A percentile compares a stretch with the other conserved stretches of the same genome.
phyloP scores from a whole-genome alignment of 1,284 basidiomycete species.

The Vanrija sp. region DNA sequence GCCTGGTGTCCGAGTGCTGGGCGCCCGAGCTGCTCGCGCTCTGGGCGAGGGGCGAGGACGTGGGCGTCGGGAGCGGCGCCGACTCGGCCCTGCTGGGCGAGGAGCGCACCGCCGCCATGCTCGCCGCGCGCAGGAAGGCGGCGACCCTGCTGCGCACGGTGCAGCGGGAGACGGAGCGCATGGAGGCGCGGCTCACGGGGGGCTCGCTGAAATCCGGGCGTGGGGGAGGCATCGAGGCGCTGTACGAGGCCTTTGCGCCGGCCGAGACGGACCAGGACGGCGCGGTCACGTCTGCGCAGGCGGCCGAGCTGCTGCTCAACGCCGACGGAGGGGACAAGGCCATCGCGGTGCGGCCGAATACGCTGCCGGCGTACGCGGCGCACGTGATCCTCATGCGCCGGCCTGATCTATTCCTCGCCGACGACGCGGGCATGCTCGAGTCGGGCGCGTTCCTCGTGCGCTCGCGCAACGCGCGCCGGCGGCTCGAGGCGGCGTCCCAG shows the following conservation, averaged over 20 bases:
- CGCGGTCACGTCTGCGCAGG: slow-evolving; percentile 28
- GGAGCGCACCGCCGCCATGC: slow-evolving; percentile 20
- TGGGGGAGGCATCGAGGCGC: slow-evolving; percentile 30
- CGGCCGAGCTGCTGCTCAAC: slow-evolving; percentile 31
- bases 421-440: slow-evolving; percentile 56
- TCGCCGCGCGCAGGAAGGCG: slow-evolving; percentile 32
- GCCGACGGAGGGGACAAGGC: slow-evolving; percentile 1
- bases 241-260: slow-evolving; percentile 29
- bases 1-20: slow-evolving; percentile 25
- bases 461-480: slow-evolving; percentile 59
- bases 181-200: slow-evolving; percentile 22
- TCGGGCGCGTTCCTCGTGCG: slow-evolving; percentile 66
- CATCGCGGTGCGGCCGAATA: slow-evolving; percentile 21
- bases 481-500: slow-evolving; percentile 56
- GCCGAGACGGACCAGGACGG: slow-evolving; percentile 7
- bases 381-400: slow-evolving; percentile 71
- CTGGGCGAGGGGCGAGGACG: slow-evolving; percentile 21
- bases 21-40: slow-evolving; percentile 23
- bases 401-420: slow-evolving; percentile 62
- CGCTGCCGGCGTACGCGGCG: slow-evolving; percentile 56
- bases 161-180: slow-evolving; percentile 37
- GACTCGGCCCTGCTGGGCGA: slow-evolving; percentile 3
- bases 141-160: slow-evolving; percentile 36
- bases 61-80: slow-evolving; percentile 3
- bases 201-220: slow-evolving; percentile 14